Percentiles rank a stretch among this genome's conserved stretches.
These are phyloP conservation scores for Boletus huronensis DNA, from an alignment of 768 basidiomycete genomes.

Conservation along the genomic window DNA sequence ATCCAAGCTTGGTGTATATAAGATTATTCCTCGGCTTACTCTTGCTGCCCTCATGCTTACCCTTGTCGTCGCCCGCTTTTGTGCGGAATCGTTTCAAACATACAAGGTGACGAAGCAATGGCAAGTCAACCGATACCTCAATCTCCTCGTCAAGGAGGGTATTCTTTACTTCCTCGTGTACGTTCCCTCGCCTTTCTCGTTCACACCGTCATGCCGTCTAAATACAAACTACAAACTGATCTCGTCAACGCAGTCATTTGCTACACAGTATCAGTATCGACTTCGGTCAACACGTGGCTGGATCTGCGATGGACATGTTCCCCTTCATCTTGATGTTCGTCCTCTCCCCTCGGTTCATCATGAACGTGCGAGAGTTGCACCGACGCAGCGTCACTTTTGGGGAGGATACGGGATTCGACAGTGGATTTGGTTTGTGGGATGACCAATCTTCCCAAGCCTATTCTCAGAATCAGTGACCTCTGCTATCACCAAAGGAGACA, in stretches of 20 bases:
- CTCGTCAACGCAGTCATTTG: slow-evolving; percentile 3
- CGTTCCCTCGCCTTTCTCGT: not conserved
- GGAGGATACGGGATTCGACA: slow-evolving; percentile 1
- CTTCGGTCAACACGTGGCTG: not conserved
- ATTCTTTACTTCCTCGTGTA: slow-evolving; percentile 19
- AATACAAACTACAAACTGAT: not conserved
- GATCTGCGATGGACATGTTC: not conserved
- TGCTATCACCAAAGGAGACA: not conserved
- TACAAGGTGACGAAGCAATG: slow-evolving; percentile 11
- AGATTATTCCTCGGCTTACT: slow-evolving; percentile 9
- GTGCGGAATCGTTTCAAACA: slow-evolving; percentile 6
- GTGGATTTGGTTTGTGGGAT: slow-evolving; percentile 10
- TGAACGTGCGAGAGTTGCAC: slow-evolving; percentile 15
- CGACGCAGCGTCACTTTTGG: not conserved
- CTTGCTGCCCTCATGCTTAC: slow-evolving; percentile 12
- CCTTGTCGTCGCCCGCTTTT: slow-evolving; percentile 2
- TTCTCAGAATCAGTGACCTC: not conserved
- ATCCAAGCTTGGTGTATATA: slow-evolving; percentile 8
- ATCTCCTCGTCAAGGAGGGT: slow-evolving; percentile 13
- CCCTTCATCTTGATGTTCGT: slow-evolving; percentile 1
- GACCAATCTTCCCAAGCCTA: not conserved
- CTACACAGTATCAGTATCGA: slow-evolving; percentile 9
- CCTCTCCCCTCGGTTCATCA: slow-evolving; percentile 18
- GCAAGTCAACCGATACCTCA: slow-evolving; percentile 13
- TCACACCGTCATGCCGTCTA: not conserved